These are phyloP conservation scores for Mrakia blollopis DNA, from an alignment of 768 basidiomycete species.

Conservation along the genomic window DNA sequence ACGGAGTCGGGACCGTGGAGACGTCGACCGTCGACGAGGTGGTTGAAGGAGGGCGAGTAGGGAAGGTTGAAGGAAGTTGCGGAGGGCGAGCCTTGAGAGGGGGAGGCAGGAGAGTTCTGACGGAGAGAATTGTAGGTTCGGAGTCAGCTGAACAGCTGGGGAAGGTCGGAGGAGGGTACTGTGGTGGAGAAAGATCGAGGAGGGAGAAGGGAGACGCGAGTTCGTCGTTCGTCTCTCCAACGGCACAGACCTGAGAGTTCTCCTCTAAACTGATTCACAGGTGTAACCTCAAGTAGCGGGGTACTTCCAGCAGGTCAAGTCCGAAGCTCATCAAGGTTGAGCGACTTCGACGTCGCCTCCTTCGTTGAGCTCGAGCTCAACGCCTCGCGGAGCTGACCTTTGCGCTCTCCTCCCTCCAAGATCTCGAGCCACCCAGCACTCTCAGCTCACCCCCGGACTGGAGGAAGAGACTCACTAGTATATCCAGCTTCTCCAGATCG, in stretches of 20 bases:
- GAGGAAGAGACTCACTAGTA: background rate
- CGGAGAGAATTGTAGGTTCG: background rate
- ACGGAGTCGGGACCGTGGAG: background rate
- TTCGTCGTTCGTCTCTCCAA: too few species aligned
- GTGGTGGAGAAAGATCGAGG: background rate
- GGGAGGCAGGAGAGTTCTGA: slow-evolving; percentile 8
- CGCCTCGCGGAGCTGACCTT: too few species aligned
- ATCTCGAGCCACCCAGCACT: too few species aligned
- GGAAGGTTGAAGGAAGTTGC: background rate
- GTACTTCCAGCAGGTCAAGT: too few species aligned
- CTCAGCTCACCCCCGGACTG: too few species aligned
- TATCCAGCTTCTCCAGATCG: background rate
- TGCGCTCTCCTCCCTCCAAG: too few species aligned
- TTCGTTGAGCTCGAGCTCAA: too few species aligned
- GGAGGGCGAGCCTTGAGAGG: background rate
- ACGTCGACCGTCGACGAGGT: background rate
- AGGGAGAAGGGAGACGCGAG: background rate
- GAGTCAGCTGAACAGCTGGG: background rate
- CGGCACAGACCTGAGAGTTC: too few species aligned
- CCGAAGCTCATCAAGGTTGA: too few species aligned
- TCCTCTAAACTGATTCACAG: too few species aligned
- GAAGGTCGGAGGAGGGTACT: background rate
- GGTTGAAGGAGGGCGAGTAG: background rate
- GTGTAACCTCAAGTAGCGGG: too few species aligned
- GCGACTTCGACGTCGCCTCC: too few species aligned